A percentile compares a stretch with the other conserved stretches of the same genome.
Conservation (phyloP, 176 grass and related monocot genomes). For the Ensete glaucum region DNA sequence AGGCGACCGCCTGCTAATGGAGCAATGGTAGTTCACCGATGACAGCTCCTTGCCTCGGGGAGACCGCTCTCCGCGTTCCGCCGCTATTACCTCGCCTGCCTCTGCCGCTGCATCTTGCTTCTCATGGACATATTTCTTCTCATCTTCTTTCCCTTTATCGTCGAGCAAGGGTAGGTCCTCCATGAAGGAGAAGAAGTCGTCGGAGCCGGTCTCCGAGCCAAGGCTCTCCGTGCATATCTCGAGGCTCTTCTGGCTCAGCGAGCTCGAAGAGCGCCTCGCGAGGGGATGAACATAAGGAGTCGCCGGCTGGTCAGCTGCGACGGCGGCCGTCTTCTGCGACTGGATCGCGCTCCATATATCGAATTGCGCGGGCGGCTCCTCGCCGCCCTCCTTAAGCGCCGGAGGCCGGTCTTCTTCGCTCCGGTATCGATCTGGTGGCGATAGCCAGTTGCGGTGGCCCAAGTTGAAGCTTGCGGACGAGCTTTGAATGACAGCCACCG, state of each 20-base stretch:
- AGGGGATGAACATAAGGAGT: constrained; percentile 50
- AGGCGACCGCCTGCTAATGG: constrained; percentile 13
- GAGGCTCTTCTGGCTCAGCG: constrained; percentile 90
- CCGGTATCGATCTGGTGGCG: constrained; percentile 13
- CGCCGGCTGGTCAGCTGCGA: background rate
- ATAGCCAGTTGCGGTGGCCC: constrained; percentile 9
- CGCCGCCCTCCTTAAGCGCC: constrained; percentile 5
- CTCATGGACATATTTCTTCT: background rate
- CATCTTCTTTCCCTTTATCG: background rate
- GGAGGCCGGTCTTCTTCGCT: background rate
- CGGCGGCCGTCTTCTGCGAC: constrained; percentile 13
- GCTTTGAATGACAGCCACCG: constrained; percentile 41
- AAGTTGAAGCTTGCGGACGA: constrained; percentile 23
- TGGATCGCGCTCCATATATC: constrained; percentile 76
- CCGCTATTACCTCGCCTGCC: background rate
- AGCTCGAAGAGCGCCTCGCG: constrained; percentile 46
- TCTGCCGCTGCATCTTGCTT: constrained; percentile 17
- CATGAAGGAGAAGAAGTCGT: constrained; percentile 27
- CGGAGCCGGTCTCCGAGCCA: constrained; percentile 79
- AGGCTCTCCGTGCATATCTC: constrained; percentile 95
- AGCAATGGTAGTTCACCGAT: constrained; percentile 78
- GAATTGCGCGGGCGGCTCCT: constrained; percentile 20
- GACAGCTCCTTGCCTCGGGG: constrained; percentile 16
- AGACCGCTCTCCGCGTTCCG: background rate
- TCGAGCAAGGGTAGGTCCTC: constrained; percentile 20